Evolutionary conservation across 768 basidiomycete species (phyloP).

Genomic region (Mycena vulgaris): DNA sequence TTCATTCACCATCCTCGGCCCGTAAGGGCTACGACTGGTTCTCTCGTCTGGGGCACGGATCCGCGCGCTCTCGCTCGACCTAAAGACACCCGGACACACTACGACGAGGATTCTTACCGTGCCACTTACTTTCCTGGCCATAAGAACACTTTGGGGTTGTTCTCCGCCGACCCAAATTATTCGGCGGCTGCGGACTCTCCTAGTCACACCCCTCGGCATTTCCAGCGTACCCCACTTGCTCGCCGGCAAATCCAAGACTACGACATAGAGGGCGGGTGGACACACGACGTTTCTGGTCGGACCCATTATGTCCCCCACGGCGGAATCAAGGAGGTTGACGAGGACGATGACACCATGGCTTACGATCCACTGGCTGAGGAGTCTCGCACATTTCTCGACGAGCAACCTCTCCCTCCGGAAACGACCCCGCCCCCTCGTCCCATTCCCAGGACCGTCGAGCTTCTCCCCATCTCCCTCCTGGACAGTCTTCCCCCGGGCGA

Average conservation of each 20-base stretch:
- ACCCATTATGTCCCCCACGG: slow-evolving; percentile 36
- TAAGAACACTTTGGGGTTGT: slow-evolving; percentile 24
- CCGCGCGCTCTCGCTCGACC: slow-evolving; percentile 11
- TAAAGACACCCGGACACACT: slow-evolving; percentile 1
- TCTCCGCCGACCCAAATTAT: slow-evolving; percentile 21
- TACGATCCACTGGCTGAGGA: slow-evolving; percentile 1
- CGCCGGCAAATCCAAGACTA: slow-evolving; percentile 24
- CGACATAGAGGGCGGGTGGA: slow-evolving; percentile 40
- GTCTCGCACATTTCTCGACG: slow-evolving; percentile 7
- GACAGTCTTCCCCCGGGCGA: slow-evolving; percentile 26
- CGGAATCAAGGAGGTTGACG: slow-evolving; percentile 30
- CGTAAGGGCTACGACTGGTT: slow-evolving; percentile 9
- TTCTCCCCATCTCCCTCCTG: slow-evolving; percentile 17
- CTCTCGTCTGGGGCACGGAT: slow-evolving; percentile 17
- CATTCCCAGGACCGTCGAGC: slow-evolving; percentile 18
- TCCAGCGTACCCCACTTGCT: slow-evolving; percentile 15
- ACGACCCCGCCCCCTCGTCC: slow-evolving; percentile 31
- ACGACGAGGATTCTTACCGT: slow-evolving; percentile 4
- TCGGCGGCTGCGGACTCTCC: slow-evolving; percentile 2
- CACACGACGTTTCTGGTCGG: slow-evolving; percentile 28
- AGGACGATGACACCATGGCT: not conserved
- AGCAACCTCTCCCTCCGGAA: slow-evolving; percentile 9
- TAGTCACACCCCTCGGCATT: not conserved
- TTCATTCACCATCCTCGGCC: slow-evolving; percentile 29
- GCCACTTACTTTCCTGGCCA: slow-evolving; percentile 25